Evolutionary conservation across 73 alveolate genomes (phyloP).

Genomic region (Tetrahymena elliotti): DNA sequence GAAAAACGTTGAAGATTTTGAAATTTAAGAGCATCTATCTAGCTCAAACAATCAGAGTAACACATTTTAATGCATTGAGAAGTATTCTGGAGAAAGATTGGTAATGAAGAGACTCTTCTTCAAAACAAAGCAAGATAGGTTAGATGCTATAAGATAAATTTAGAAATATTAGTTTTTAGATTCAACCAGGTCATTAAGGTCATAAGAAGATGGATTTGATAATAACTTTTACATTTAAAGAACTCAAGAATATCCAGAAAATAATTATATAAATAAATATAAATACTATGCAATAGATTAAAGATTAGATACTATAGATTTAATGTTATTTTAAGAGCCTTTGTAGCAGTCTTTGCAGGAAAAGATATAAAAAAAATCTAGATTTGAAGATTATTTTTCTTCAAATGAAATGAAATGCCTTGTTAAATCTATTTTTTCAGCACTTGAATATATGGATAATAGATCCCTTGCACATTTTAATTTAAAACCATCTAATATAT

Average conservation of each 20-base stretch:
- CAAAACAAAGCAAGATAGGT: background rate
- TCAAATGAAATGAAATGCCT: background rate
- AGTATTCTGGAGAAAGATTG: background rate
- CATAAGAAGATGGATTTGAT: background rate
- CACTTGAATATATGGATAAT: background rate
- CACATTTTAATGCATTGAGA: background rate
- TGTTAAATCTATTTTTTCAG: background rate
- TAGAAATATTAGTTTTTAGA: background rate
- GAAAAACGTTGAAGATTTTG: background rate
- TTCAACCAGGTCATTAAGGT: background rate
- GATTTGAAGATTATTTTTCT: background rate
- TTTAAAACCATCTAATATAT: background rate
- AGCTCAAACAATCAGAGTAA: background rate
- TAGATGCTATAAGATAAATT: background rate
- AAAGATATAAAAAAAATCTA: background rate
- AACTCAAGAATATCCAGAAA: background rate
- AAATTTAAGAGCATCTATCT: background rate
- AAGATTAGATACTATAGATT: background rate
- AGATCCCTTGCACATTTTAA: background rate
- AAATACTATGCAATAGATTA: background rate
- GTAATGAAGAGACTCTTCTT: background rate
- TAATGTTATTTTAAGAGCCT: background rate
- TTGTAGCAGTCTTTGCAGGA: background rate
- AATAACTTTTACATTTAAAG: background rate
- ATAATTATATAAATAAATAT: background rate